Evolutionary conservation across 2,329 filamentous ascomycete species (phyloP).

Genomic region (Niveomyces coronatus): DNA sequence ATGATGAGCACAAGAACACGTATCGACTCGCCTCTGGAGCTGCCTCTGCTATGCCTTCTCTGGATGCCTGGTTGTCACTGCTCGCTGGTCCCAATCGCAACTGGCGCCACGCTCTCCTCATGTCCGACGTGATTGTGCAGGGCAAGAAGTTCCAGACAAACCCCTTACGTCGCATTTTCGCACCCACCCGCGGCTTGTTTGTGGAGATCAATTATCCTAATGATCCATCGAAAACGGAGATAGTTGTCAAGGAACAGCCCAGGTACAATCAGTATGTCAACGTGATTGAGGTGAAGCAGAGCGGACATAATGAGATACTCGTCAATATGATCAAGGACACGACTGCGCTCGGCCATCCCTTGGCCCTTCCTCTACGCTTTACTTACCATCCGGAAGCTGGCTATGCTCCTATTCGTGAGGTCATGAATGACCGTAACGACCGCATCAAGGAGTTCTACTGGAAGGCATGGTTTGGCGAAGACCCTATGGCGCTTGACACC

Average conservation of each 20-base stretch:
- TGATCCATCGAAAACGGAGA: conserved; percentile 71
- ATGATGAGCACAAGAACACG: conserved; percentile 67
- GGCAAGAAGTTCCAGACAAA: conserved; percentile 97
- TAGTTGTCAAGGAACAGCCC: conserved; percentile 79
- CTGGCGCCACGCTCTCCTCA: conserved; percentile 92
- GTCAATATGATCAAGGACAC: conserved; percentile 91
- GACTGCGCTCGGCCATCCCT: conserved; percentile 71
- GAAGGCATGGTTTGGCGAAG: conserved; percentile 90
- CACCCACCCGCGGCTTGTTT: conserved; percentile 73
- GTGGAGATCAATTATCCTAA: conserved; percentile 81
- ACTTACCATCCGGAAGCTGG: conserved; percentile 91
- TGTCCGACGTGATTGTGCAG: conserved; percentile 87
- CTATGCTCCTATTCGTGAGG: conserved; percentile 93
- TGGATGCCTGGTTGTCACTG: conserved; percentile 78
- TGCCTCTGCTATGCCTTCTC: conserved; percentile 61
- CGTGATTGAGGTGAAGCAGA: conserved; percentile 75
- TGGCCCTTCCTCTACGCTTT: conserved; percentile 79
- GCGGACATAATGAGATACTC: conserved; percentile 66
- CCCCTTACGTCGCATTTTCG: conserved; percentile 84
- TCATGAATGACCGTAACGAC: conserved; percentile 93
- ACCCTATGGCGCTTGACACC: conserved; percentile 72
- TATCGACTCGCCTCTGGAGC: conserved; percentile 75
- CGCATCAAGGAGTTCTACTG: conserved; percentile 99
- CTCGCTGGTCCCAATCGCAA: conserved; percentile 78
- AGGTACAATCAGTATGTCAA: conserved; percentile 78